Base-by-base conservation (phyloP, 2,329 filamentous ascomycete genomes). In the Botryosphaeria dothidea region DNA sequence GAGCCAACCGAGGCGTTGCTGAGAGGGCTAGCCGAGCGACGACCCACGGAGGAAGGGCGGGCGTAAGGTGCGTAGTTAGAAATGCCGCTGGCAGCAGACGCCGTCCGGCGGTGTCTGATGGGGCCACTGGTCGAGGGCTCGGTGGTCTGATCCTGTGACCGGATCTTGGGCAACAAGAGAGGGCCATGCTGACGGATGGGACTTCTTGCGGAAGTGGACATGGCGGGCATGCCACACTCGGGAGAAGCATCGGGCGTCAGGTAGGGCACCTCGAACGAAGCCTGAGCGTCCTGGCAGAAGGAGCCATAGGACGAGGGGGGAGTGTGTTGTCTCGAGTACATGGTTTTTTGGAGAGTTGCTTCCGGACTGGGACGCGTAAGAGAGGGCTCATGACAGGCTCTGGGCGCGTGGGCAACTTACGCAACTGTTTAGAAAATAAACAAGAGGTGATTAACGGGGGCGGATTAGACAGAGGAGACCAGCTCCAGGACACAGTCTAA, bases 121-220 rank as follows among this genome's bases (percentile, higher is more conserved):
- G 84, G 81, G 43, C 76, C 76, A 48, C 71, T 72, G 63, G 75
- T 75, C 45, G 82, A 81, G 45, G 85, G 85, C 69, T 89, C 87
- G 67, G 92, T 86, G 67, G 89, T 84, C 78, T 94, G 90, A 79
- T 96, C 92, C 79, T 95, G 92, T 45, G 87, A 87, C 67, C 92
- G 87, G 80, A 96, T 93, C 84, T 93, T 95, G 73, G 92, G 92
- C 34, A 96, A 84, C 66, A 96, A 82, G 56, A 92, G 82, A 60
- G 92, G 92, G 61, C 92, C 92, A 79, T 93, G 90, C 67, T 92
- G 90, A 67, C 89, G 86, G 70, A 93, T 86, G 66, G 92, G 91
- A 36, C 91, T 90, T 68, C 85, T 83, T 60, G 85, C 85, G 62
- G 84, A 85, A 13, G 90, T 93, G 62, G 88, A 90, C 71, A 87